Evolutionary conservation across 371 early-diverging fungal species (phyloP), one percentile per base, ranked within the genome.

Genomic region (Lichtheimia hyalospora): DNA sequence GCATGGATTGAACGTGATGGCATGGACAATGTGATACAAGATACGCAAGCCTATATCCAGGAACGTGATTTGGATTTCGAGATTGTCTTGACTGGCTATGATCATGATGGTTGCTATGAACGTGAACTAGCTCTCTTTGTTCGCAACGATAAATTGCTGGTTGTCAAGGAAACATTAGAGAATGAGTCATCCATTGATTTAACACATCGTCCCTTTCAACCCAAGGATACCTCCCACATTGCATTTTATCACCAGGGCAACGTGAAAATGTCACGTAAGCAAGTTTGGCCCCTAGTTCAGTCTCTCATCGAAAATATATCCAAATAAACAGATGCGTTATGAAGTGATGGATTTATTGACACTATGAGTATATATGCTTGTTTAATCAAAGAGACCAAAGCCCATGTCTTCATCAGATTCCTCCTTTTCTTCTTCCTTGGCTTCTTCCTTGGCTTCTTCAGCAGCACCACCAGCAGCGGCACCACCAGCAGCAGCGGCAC

Each of bases 341-440:
- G 59, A 40, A 54, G 34, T 34, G 42, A 14, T 24, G 21, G 4
- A 13, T 54, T 54, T 54, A 40, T 34, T 40, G 20, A 18, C 51
- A 50, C 2, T 10, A 16, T 27, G 34, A 2, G 8, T 34, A 16
- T 40, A 39, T n/a, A 14, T 46, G 46, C 21, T 46, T 14, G 44
- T 64, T 75, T 75, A 75, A 64, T 75, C 76, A 61, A 75, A 75
- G 59, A 75, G 76, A 75, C 76, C 76, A 66, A 75, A 75, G 70
- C 76, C 76, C 76, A 75, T 75, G 62, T 75, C 76, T 58, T 92
- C 94, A 74, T 94, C 95, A 62, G 94, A 93, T 83, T 94, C 94
- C 77, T 93, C 95, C 83, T 88, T 86, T 69, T 86, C 90, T 74
- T 87, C 89, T 64, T 83, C 91, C 77, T 85, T 82, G 75, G 82